Evolutionary conservation across 495 filamentous ascomycete species (phyloP).

Genomic region (Hypoxylon cercidicola): DNA sequence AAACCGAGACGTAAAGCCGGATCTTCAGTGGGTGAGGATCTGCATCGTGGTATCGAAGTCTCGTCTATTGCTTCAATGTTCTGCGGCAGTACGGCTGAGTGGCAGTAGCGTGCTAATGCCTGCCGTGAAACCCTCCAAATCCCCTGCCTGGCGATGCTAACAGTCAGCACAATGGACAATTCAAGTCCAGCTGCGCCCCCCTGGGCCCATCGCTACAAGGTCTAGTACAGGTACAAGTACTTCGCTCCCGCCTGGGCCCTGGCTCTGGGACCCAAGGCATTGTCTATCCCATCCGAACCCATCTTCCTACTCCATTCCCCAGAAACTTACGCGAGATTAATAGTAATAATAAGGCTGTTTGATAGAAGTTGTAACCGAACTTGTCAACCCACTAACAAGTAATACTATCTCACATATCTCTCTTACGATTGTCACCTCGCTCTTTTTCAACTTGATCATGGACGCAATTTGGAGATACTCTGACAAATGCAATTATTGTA

Average conservation of each 20-base stretch:
- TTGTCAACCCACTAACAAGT: too few relatives aligned
- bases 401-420: too few relatives aligned
- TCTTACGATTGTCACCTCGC: too few relatives aligned
- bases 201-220: constrained; percentile 18
- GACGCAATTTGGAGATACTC: too few relatives aligned
- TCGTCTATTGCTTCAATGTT: not conserved
- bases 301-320: not conserved
- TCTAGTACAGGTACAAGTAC: constrained; percentile 19
- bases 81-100: constrained; percentile 28
- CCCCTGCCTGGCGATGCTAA: constrained; percentile 6
- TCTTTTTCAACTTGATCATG: too few relatives aligned
- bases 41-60: constrained; percentile 29
- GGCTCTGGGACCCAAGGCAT: constrained; percentile 5
- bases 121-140: constrained; percentile 36
- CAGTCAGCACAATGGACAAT: constrained; percentile 12
- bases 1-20: constrained; percentile 22
- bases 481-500: too few relatives aligned
- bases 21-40: constrained; percentile 28
- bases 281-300: constrained; percentile 6
- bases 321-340: not conserved
- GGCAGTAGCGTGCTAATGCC: constrained; percentile 32
- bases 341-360: too few relatives aligned
- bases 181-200: constrained; percentile 29
- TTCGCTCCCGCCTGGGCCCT: constrained; percentile 1
- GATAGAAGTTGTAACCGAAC: too few relatives aligned